Percentiles rank a stretch among this genome's conserved stretches.
Conservation (phyloP, 164 flowering plant species). For the Vitis riparia region DNA sequence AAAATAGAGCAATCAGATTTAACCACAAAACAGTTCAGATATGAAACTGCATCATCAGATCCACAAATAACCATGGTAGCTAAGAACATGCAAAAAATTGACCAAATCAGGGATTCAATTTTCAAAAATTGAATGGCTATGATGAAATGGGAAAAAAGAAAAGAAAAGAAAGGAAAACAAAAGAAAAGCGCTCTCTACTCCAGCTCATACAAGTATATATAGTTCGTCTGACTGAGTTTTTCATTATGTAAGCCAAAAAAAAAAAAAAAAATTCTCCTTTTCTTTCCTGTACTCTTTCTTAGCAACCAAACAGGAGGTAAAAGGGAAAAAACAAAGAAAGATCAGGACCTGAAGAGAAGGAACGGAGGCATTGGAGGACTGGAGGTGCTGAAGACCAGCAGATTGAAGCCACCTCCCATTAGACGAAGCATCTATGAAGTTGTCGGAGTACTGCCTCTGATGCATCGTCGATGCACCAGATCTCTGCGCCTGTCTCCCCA, state of each 20-base stretch:
- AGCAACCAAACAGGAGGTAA: background rate
- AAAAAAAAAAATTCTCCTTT: too few relatives aligned
- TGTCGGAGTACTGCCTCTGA: slow-evolving; percentile 81
- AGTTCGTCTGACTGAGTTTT: too few relatives aligned
- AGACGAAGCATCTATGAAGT: slow-evolving; percentile 57
- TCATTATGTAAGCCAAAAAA: too few relatives aligned
- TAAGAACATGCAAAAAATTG: too few relatives aligned
- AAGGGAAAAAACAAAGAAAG: background rate
- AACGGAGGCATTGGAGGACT: slow-evolving; percentile 26
- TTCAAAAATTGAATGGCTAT: too few relatives aligned
- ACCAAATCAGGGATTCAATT: too few relatives aligned
- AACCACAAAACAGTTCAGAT: background rate
- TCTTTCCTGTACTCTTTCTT: too few relatives aligned
- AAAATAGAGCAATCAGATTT: background rate
- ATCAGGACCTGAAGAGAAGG: slow-evolving; percentile 41
- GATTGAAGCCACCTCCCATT: slow-evolving; percentile 71
- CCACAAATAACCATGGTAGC: background rate
- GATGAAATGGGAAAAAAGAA: background rate
- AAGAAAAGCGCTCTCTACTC: background rate
- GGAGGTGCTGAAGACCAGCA: slow-evolving; percentile 61
- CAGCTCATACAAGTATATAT: too few relatives aligned
- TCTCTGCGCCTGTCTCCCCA: slow-evolving; percentile 52
- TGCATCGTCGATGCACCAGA: slow-evolving; percentile 58
- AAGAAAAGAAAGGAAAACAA: background rate
- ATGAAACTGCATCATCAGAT: slow-evolving; percentile 7